A percentile compares a stretch with the other conserved stretches of the same genome.
These are phyloP conservation scores for Starmerella khaoyaiensis DNA, from an alignment of 805 yeast genomes.

Conservation along the genomic window DNA sequence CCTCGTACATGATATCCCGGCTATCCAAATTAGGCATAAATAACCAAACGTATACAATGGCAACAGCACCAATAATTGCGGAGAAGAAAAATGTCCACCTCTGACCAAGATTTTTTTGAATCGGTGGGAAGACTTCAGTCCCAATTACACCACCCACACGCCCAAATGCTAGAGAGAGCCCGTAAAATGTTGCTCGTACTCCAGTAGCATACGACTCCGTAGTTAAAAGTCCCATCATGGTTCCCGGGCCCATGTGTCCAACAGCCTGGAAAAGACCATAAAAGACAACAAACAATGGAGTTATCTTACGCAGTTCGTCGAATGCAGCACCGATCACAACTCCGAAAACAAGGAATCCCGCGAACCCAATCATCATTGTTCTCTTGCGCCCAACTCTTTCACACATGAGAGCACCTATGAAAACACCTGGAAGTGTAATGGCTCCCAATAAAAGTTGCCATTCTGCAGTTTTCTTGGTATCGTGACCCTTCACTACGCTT, in stretches of 20 bases:
- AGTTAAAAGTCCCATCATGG: constrained; percentile 52
- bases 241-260: constrained; percentile 72
- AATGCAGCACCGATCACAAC: constrained; percentile 36
- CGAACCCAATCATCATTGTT: constrained; percentile 57
- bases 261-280: constrained; percentile 58
- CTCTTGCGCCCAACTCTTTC: constrained; percentile 59
- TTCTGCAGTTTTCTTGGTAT: constrained; percentile 47
- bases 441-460: constrained; percentile 57
- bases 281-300: constrained; percentile 53
- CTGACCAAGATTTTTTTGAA: constrained; percentile 49
- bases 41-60: constrained; percentile 45
- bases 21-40: constrained; percentile 57
- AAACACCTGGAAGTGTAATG: constrained; percentile 57
- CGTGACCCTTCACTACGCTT: constrained; percentile 32
- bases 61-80: constrained; percentile 55
- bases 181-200: constrained; percentile 62
- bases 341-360: constrained; percentile 52
- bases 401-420: constrained; percentile 53
- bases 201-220: constrained; percentile 67
- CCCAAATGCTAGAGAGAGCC: constrained; percentile 65
- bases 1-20: constrained; percentile 53
- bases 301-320: constrained; percentile 41
- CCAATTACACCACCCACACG: constrained; percentile 80
- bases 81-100: constrained; percentile 70
- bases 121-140: constrained; percentile 57